Evolutionary conservation across 306 rosid species (phyloP).

Genomic region (Trifolium repens): DNA sequence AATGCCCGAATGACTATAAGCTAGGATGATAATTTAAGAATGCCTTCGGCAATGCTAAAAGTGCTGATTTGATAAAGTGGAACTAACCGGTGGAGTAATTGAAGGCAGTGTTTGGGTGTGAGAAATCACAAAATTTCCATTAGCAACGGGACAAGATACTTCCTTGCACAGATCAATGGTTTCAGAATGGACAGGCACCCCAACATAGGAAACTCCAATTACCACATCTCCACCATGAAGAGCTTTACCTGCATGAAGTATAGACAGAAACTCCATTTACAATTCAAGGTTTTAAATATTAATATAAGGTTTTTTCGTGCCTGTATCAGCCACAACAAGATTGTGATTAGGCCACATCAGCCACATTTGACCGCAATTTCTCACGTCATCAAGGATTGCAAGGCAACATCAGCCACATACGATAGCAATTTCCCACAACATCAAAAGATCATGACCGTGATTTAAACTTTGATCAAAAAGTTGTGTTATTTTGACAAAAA

Average conservation of each 20-base stretch:
- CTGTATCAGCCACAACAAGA: background rate
- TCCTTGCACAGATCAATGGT: constrained; percentile 58
- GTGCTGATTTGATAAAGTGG: constrained; percentile 33
- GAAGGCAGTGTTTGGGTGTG: constrained; percentile 77
- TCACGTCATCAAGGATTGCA: background rate
- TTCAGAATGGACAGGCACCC: constrained; percentile 76
- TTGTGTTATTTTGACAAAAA: background rate
- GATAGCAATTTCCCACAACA: background rate
- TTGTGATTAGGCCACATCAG: background rate
- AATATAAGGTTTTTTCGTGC: too few species aligned
- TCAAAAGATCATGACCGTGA: background rate
- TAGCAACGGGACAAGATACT: constrained; percentile 62
- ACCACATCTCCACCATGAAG: constrained; percentile 64
- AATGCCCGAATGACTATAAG: constrained; percentile 14
- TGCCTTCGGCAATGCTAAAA: constrained; percentile 16
- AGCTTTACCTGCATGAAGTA: constrained; percentile 54
- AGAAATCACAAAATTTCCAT: constrained; percentile 68
- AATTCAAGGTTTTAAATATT: too few species aligned
- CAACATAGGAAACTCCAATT: constrained; percentile 71
- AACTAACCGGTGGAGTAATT: constrained; percentile 82
- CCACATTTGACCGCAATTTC: background rate
- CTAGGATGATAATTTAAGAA: constrained; percentile 26
- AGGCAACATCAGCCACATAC: background rate
- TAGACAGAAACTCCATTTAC: constrained; percentile 28
- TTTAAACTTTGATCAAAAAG: background rate